Base-by-base conservation (phyloP, 768 basidiomycete species). In the Xerocomellus intermedius region DNA sequence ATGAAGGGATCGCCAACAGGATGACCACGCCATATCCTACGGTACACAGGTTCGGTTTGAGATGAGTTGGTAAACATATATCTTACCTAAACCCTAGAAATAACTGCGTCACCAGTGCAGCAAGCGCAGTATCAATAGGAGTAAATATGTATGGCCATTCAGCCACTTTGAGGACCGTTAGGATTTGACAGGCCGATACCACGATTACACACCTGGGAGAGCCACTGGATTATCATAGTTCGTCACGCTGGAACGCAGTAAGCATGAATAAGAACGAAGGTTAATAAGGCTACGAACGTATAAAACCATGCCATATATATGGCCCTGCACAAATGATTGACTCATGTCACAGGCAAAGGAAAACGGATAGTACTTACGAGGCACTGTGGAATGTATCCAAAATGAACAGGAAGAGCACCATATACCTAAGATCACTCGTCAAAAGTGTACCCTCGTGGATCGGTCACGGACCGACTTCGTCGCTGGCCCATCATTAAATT, bases 111-210 rank as follows among this genome's bases (percentile, higher is more conserved):
- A 80, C 69, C 32, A 82, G 61, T 0, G 80, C 81, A 17, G 78
- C 75, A 8, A 79, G 61, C 1, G 78, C 68, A 7, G 75, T 80
- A 6, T 74, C 77, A 19, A 75, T 65, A 6, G 81, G 77, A 0
- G 80, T 82, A 51, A 82, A 79, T 2, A 78, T 75, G 42, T 80
- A 77, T 3, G 76, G 77, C 80, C 78, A 68, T 35, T 6, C 26
- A 6, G 26, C 26, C n/a, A n/a, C 78, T 79, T 60, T 2, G 49
- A 56, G n/a, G n/a, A n/a, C n/a, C 4, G 13, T 59, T 14, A 60
- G 42, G 14, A 46, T 4, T 6, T 1, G 9, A 30, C 30, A 37
- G 14, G 3, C 12, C 4, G 22, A 22, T 30, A 17, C 2, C n/a
- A 51, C 2, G 4, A 7, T 26, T n/a, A 26, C 57, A 2, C 24